A percentile compares a stretch with the other conserved stretches of the same genome.
Conservation (phyloP, 2,329 filamentous ascomycete species). For the Ceratocystis ficicola region DNA sequence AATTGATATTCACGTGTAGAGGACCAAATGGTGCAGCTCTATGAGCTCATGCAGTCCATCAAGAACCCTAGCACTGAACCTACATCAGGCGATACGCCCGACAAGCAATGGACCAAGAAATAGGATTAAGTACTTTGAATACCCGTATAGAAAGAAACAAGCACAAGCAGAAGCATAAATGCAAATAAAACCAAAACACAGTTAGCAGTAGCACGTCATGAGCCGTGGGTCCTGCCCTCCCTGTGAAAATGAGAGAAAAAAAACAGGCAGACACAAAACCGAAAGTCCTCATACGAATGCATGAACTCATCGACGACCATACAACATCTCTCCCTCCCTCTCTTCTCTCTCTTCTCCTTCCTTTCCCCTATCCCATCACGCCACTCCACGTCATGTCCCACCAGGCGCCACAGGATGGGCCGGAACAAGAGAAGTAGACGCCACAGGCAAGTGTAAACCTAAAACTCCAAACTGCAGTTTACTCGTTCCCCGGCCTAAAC, state of each 20-base stretch:
- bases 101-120: conserved; percentile 15
- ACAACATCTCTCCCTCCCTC: background rate
- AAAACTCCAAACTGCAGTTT: background rate
- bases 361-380: background rate
- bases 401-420: background rate
- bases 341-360: background rate
- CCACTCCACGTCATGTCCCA: background rate
- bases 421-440: background rate
- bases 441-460: background rate
- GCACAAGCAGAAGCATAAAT: background rate
- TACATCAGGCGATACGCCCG: conserved; percentile 3
- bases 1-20: conserved; percentile 40
- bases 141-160: background rate
- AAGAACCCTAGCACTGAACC: conserved; percentile 28
- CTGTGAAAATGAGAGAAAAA: background rate
- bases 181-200: background rate
- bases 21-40: conserved; percentile 84
- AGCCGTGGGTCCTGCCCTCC: too few species aligned
- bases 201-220: too few species aligned
- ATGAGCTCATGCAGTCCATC: conserved; percentile 85
- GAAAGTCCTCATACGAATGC: background rate
- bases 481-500: background rate
- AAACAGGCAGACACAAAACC: background rate
- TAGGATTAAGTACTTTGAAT: background rate
- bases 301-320: background rate